A percentile compares a stretch with the other conserved stretches of the same genome.
Conservation (phyloP, 305 asterid genomes). For the Solanum chacoense region DNA sequence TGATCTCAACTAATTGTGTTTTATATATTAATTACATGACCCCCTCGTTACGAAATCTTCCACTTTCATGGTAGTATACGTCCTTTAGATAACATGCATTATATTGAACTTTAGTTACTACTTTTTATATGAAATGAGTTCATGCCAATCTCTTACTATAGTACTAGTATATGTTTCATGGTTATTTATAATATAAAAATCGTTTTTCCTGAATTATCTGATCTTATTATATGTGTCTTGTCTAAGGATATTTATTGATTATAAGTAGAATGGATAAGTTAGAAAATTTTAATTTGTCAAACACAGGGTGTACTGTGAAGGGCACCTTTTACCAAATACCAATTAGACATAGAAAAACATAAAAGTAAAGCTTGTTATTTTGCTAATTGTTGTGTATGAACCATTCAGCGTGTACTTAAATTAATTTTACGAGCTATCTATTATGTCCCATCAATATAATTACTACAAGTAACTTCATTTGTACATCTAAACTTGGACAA, state of each 20-base stretch:
- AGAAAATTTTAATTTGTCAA: neutral
- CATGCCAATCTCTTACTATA: neutral
- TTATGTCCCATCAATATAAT: too few relatives aligned
- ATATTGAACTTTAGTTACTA: neutral
- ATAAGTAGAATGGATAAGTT: neutral
- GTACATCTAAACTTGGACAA: neutral
- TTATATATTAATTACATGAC: neutral
- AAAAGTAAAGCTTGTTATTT: too few relatives aligned
- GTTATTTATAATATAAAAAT: neutral
- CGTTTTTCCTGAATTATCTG: neutral
- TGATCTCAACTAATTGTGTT: neutral
- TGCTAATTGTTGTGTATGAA: too few relatives aligned
- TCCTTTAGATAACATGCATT: neutral
- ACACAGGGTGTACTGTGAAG: neutral
- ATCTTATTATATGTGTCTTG: neutral
- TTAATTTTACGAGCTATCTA: neutral
- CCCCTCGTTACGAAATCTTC: neutral
- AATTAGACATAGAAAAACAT: too few relatives aligned
- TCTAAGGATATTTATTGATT: neutral
- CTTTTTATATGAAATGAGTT: neutral
- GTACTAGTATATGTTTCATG: neutral
- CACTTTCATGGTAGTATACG: neutral
- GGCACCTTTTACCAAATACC: neutral
- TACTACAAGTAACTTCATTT: neutral
- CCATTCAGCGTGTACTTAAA: neutral